phyloP scores from a whole-genome alignment of 305 asterid genomes.

The Stenogyne calaminthoides region DNA sequence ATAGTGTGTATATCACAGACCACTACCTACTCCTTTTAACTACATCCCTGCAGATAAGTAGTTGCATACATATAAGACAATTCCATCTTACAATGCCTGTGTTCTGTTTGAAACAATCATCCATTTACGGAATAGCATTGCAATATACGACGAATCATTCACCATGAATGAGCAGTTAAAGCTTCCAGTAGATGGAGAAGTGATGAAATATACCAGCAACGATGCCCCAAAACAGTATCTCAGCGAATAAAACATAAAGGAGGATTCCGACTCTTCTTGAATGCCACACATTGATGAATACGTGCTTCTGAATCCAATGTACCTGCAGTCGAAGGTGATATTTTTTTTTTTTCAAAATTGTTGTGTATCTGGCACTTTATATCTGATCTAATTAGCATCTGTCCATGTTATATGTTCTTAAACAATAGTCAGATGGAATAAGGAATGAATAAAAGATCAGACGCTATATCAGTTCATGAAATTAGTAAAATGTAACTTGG shows the following conservation, averaged over 20 bases:
- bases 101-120: neutral
- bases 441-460: neutral
- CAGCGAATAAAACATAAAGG: slow-evolving; percentile 69
- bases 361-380: neutral
- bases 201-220: slow-evolving; percentile 62
- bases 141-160: neutral
- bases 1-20: too few relatives aligned
- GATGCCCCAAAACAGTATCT: slow-evolving; percentile 71
- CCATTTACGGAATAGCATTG: neutral
- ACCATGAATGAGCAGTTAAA: slow-evolving; percentile 18
- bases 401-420: neutral
- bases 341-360: neutral
- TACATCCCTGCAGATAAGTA: too few relatives aligned
- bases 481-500: neutral
- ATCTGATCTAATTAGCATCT: neutral
- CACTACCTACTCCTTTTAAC: too few relatives aligned
- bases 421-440: neutral
- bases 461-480: neutral
- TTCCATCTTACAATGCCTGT: neutral
- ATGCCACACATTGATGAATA: slow-evolving; percentile 69
- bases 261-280: slow-evolving; percentile 66
- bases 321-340: slow-evolving; percentile 40
- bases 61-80: too few relatives aligned
- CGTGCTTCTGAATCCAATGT: slow-evolving; percentile 74
- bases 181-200: slow-evolving; percentile 72